Conservation (phyloP, 805 yeast genomes). For the Candida chilensis region DNA sequence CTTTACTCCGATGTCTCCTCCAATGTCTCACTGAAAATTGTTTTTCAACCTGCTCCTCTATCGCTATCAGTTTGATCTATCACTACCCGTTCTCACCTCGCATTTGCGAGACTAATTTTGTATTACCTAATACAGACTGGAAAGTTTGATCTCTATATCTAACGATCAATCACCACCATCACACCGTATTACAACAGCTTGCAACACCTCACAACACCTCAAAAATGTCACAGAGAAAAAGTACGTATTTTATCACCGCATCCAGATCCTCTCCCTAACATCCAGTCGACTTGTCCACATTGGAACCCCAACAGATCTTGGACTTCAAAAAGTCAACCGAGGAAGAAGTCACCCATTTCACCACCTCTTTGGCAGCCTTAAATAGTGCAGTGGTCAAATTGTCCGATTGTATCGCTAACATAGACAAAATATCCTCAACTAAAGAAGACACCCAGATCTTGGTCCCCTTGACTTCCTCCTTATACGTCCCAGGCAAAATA, state of each 20-base stretch:
- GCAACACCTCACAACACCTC: neutral
- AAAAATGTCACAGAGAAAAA: constrained; percentile 3
- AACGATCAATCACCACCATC: too few relatives aligned
- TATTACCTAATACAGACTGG: too few relatives aligned
- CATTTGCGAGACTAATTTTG: too few relatives aligned
- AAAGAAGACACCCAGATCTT: constrained; percentile 45
- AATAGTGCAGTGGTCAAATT: constrained; percentile 77
- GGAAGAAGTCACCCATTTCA: constrained; percentile 78
- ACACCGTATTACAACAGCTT: too few relatives aligned
- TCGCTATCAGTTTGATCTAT: too few relatives aligned
- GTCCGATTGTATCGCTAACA: constrained; percentile 68
- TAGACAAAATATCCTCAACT: constrained; percentile 38
- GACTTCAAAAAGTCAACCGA: constrained; percentile 80
- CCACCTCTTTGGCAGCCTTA: constrained; percentile 76
- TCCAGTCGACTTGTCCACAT: constrained; percentile 54
- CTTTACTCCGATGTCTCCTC: too few relatives aligned
- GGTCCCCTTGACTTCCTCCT: constrained; percentile 82
- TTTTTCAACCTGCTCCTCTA: too few relatives aligned
- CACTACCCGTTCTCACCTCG: too few relatives aligned
- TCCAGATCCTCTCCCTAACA: neutral
- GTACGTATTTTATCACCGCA: constrained; percentile 1
- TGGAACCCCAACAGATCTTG: constrained; percentile 76
- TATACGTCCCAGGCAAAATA: constrained; percentile 82
- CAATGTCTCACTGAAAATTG: too few relatives aligned
- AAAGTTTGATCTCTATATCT: too few relatives aligned